phyloP scores from a whole-genome alignment of 768 basidiomycete species.

The Dacryopinax primogenitus region DNA sequence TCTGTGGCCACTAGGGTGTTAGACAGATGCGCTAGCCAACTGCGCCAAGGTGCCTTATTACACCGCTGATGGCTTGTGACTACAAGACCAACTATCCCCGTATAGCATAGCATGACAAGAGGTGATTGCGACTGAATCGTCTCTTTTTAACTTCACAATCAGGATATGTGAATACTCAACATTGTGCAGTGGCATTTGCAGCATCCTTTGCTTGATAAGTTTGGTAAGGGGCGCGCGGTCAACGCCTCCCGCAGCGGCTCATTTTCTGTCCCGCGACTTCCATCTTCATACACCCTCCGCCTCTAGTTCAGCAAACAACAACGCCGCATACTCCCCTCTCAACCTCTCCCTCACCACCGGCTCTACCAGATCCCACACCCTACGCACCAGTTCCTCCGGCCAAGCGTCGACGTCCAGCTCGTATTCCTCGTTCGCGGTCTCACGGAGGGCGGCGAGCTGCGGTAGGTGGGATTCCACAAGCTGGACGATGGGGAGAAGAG shows the following conservation, averaged over 20 bases:
- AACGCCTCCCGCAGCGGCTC: too few species aligned
- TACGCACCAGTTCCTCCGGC: background rate
- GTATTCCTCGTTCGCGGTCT: background rate
- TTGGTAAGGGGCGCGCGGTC: too few species aligned
- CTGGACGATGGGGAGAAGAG: background rate
- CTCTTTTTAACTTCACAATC: too few species aligned
- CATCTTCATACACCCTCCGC: too few species aligned
- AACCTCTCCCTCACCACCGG: background rate
- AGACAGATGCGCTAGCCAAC: background rate
- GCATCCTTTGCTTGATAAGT: too few species aligned
- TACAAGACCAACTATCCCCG: background rate
- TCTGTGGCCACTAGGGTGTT: background rate
- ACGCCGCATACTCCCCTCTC: background rate
- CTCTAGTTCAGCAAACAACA: background rate
- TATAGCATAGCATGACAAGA: too few species aligned
- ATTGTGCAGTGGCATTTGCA: too few species aligned
- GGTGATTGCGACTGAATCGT: too few species aligned
- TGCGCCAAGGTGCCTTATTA: background rate
- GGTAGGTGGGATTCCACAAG: background rate
- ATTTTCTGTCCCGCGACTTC: too few species aligned
- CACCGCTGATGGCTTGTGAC: too few species aligned
- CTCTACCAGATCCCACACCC: background rate
- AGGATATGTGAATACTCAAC: too few species aligned
- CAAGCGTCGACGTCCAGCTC: background rate
- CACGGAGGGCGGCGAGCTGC: background rate